Conservation (phyloP, 2,329 filamentous ascomycete genomes). For the Colletotrichum lentis region DNA sequence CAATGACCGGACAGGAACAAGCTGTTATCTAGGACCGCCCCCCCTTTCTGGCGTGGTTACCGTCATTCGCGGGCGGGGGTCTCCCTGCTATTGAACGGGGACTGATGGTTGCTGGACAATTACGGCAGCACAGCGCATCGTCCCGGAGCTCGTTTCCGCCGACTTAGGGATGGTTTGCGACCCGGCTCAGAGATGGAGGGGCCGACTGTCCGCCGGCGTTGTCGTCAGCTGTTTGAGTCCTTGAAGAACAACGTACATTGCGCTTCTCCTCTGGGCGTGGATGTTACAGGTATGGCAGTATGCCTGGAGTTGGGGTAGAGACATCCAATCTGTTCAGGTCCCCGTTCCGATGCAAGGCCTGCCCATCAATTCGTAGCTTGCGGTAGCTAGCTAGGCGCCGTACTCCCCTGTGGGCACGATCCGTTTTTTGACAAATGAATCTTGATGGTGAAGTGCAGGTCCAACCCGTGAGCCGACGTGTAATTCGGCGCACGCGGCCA, state of each 20-base stretch:
- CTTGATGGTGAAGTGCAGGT: not conserved
- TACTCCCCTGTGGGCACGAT: too few species aligned
- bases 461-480: not conserved
- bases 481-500: not conserved
- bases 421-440: not conserved
- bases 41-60: not conserved
- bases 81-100: not conserved
- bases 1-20: too few species aligned
- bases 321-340: not conserved
- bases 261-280: not conserved
- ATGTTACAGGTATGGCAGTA: constrained; percentile 1
- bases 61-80: not conserved
- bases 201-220: not conserved
- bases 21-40: not conserved
- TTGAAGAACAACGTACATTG: not conserved
- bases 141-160: not conserved
- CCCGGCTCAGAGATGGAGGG: not conserved
- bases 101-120: not conserved
- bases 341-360: not conserved
- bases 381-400: not conserved
- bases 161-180: not conserved
- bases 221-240: not conserved
- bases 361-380: not conserved
- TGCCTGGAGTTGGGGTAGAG: not conserved
- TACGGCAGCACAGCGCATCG: not conserved